Conservation (phyloP, 352 stramenopile genomes). For the Phytopythium chamaehyphon region DNA sequence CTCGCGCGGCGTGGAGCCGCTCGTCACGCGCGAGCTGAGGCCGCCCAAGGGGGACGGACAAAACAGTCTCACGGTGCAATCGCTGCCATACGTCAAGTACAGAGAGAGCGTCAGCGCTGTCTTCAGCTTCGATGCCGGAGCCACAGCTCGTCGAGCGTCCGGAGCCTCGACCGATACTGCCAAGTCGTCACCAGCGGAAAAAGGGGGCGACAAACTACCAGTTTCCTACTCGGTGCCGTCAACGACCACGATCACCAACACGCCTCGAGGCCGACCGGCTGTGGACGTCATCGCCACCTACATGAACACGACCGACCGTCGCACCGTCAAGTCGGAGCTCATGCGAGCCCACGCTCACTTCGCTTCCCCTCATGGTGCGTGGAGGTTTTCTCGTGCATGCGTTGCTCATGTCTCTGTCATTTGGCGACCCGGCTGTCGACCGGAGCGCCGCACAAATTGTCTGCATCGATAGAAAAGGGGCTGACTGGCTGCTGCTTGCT, state of each 20-base stretch:
- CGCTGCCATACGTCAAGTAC: constrained; percentile 67
- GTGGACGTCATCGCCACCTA: constrained; percentile 88
- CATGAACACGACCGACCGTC: constrained; percentile 85
- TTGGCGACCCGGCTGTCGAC: neutral
- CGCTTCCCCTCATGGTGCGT: constrained; percentile 59
- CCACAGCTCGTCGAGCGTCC: constrained; percentile 36
- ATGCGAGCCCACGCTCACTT: constrained; percentile 74
- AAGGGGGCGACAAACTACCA: constrained; percentile 29
- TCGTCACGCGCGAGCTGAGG: constrained; percentile 3
- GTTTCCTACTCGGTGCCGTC: constrained; percentile 75
- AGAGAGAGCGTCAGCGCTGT: constrained; percentile 50
- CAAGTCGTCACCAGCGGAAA: constrained; percentile 22
- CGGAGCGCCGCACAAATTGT: neutral
- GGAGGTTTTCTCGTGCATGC: neutral
- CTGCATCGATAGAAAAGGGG: constrained; percentile 3
- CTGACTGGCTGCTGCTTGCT: constrained; percentile 17
- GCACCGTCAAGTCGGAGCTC: constrained; percentile 71
- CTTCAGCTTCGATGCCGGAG: constrained; percentile 44
- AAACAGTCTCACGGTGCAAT: constrained; percentile 40
- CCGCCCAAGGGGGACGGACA: constrained; percentile 1
- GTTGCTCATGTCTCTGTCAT: neutral
- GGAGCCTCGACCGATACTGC: constrained; percentile 39
- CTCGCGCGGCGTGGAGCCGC: constrained; percentile 8
- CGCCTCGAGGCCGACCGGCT: constrained; percentile 56
- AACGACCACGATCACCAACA: constrained; percentile 50